Evolutionary conservation across 2,329 filamentous ascomycete species (phyloP).

Genomic region (Clarireedia sp.): DNA sequence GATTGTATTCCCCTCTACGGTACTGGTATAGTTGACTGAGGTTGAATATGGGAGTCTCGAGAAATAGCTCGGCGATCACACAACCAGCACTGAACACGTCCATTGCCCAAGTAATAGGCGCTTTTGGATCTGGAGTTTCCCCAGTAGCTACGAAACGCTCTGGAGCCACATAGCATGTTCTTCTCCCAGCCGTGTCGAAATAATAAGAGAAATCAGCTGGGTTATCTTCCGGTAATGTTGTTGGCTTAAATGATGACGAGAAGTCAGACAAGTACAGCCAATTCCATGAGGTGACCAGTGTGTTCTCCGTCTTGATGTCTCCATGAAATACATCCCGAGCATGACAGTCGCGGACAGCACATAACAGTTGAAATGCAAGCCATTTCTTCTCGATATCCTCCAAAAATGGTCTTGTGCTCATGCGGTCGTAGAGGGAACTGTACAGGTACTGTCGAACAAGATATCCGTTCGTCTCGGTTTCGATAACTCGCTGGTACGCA

Average conservation of each 20-base stretch:
- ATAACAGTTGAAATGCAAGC: conserved; percentile 92
- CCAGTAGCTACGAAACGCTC: conserved; percentile 77
- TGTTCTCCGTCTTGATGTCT: conserved; percentile 97
- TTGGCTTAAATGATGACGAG: conserved; percentile 89
- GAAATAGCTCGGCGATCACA: conserved; percentile 91
- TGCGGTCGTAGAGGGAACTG: conserved; percentile 91
- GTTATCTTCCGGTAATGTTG: conserved; percentile 90
- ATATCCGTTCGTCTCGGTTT: conserved; percentile 86
- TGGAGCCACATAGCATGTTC: conserved; percentile 91
- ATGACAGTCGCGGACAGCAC: conserved; percentile 87
- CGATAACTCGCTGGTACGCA: conserved; percentile 80
- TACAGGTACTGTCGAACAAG: conserved; percentile 92
- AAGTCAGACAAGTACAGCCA: conserved; percentile 99
- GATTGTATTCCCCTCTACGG: conserved; percentile 85
- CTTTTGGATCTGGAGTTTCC: conserved; percentile 53
- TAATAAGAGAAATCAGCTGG: conserved; percentile 97
- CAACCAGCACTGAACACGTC: conserved; percentile 96
- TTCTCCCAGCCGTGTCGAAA: conserved; percentile 84
- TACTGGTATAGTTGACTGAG: conserved; percentile 94
- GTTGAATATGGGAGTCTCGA: conserved; percentile 96
- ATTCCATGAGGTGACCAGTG: conserved; percentile 97
- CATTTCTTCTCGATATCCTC: conserved; percentile 99
- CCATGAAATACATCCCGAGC: conserved; percentile 85
- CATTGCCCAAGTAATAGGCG: conserved; percentile 84
- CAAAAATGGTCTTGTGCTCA: conserved; percentile 91